A percentile compares a stretch with the other conserved stretches of the same genome.
phyloP scores from a whole-genome alignment of 257 asterid species.

The Buddleja alternifolia region DNA sequence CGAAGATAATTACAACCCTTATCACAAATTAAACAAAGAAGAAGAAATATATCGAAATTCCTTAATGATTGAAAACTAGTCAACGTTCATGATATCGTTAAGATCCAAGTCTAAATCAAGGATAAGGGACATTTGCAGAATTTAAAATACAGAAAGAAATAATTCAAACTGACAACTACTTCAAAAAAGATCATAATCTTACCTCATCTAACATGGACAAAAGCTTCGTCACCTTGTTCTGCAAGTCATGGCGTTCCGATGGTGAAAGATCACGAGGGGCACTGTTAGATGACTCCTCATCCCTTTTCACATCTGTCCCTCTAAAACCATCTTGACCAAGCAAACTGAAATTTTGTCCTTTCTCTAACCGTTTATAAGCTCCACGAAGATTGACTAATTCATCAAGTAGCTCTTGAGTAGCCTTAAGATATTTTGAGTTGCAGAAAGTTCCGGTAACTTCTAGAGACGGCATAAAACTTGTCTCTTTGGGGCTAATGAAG shows the following conservation, averaged over 20 bases:
- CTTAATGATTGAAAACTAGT: neutral
- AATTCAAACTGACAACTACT: neutral
- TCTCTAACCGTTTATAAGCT: constrained; percentile 39
- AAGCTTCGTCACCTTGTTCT: constrained; percentile 63
- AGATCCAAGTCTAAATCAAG: no score
- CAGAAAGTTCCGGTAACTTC: constrained; percentile 37
- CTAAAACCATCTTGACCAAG: constrained; percentile 35
- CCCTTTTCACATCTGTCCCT: constrained; percentile 37
- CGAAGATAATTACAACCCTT: no score
- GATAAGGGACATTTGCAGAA: no score
- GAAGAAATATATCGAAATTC: neutral
- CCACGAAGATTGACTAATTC: constrained; percentile 60
- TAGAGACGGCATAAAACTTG: constrained; percentile 33
- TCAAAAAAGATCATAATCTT: neutral
- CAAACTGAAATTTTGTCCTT: constrained; percentile 29
- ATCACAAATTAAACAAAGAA: no score
- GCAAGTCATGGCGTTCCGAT: constrained; percentile 54
- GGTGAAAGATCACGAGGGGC: constrained; percentile 49
- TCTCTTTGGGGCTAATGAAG: constrained; percentile 37
- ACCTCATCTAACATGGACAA: constrained; percentile 73
- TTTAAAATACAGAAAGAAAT: neutral
- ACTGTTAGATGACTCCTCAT: constrained; percentile 35
- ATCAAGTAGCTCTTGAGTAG: constrained; percentile 63
- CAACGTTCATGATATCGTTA: neutral
- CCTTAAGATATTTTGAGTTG: constrained; percentile 63